Evolutionary conservation across 805 yeast genomes (phyloP), one percentile per base, ranked within the genome.

Genomic region (Teunomyces panamensis): DNA sequence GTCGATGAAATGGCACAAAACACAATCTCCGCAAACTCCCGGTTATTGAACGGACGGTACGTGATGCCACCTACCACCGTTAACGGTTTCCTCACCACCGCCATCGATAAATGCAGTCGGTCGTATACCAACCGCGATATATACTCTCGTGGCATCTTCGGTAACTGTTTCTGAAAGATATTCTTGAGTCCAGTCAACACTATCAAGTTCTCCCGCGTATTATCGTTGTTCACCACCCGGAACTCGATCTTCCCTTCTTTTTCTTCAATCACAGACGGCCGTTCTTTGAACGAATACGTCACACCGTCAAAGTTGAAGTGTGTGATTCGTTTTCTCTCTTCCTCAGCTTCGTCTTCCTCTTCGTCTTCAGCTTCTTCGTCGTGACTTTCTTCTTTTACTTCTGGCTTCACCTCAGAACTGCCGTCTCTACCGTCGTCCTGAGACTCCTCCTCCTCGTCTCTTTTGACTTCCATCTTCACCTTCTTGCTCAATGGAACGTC

Each of bases 1-100:
- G 97, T 89, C 2, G 97, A 89, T 39, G 96, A 86, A 49, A 94
- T 94, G 26, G 99, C 99, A 78, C 97, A 94, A 60, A 94, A 94
- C 24, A 94, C 99, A 71, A 94, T 94, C 67, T 94, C 99, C 1
- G 99, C 99, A 76, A 94, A 94, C 60, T 81, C 86, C 50, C 96
- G 78, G 46, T 82, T 81, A 60, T 89, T 88, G 67, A 94, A 94
- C 2, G 99, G 99, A 51, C 97, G 77, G 63, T 88, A 91, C 0
- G 99, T 94, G 43, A 94, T 91, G 2, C 99, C 99, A 36, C 99
- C 99, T 6, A 92, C 97, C 13, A 94, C 99, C 0, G 95, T 89
- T 56, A 92, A 71, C 7, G 97, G 97, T 57, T 89, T 90, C 54
- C 96, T 76, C 16, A 94, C 94, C 45, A 94, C 96, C 0, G 99